These are phyloP conservation scores for Periconia macrospinosa DNA, from an alignment of 2,329 filamentous ascomycete species.

Conservation along the genomic window DNA sequence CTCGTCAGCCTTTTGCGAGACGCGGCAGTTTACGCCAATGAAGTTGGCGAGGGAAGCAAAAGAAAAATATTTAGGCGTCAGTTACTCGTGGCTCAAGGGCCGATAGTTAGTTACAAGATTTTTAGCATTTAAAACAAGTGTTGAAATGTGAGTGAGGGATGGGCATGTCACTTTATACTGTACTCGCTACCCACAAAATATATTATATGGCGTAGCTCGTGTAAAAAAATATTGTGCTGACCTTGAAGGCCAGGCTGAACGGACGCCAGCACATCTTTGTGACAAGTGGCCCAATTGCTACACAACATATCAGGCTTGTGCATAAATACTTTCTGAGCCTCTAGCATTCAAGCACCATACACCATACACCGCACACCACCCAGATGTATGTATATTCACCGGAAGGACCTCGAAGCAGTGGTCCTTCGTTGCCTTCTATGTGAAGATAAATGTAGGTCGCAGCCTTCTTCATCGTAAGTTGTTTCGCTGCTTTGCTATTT, in stretches of 20 bases:
- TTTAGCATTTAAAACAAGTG: too few species aligned
- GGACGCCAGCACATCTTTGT: not conserved
- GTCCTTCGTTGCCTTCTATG: not conserved
- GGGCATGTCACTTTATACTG: too few species aligned
- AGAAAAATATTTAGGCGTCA: too few species aligned
- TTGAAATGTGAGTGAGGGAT: too few species aligned
- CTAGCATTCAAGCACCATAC: conserved; percentile 7
- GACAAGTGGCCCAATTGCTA: not conserved
- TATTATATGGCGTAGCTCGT: conserved; percentile 2
- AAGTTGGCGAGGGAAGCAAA: too few species aligned
- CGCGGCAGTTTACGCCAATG: too few species aligned
- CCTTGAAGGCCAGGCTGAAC: not conserved
- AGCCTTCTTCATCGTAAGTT: not conserved
- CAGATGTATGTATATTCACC: not conserved
- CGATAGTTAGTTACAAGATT: too few species aligned
- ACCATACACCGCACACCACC: not conserved
- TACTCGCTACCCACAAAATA: not conserved
- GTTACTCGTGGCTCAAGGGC: too few species aligned
- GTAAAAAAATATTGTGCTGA: too few species aligned
- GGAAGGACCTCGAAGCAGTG: not conserved
- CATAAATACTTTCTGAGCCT: not conserved
- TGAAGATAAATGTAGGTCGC: not conserved
- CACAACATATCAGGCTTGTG: not conserved
- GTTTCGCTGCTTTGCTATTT: too few species aligned
- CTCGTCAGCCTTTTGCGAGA: too few species aligned